Conservation (phyloP, 202 grass and related monocot genomes). For the Hordeum pubiflorum region DNA sequence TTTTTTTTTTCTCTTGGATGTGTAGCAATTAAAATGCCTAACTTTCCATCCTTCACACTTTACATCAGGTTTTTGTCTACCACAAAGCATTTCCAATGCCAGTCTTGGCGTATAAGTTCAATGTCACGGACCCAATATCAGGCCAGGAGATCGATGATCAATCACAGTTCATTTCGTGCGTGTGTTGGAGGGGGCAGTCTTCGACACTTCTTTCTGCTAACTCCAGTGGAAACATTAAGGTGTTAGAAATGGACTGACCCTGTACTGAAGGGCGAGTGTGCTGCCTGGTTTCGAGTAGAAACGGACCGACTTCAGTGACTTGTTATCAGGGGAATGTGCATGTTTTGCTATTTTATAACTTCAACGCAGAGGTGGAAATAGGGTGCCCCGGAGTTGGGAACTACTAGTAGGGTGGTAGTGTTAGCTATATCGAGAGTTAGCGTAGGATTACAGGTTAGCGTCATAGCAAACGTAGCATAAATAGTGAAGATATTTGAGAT, state of each 20-base stretch:
- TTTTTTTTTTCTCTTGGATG: background rate
- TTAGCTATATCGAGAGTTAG: slow-evolving; percentile 34
- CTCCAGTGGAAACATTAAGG: slow-evolving; percentile 84
- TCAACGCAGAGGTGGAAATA: background rate
- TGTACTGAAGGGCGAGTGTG: background rate
- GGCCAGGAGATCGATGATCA: slow-evolving; percentile 78
- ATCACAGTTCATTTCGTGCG: slow-evolving; percentile 85
- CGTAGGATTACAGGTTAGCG: slow-evolving; percentile 36
- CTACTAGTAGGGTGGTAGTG: slow-evolving; percentile 21
- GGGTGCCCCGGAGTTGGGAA: background rate
- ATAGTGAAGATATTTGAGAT: slow-evolving; percentile 44
- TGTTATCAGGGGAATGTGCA: background rate
- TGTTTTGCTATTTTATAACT: background rate
- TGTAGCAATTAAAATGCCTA: background rate
- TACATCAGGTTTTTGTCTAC: slow-evolving; percentile 84
- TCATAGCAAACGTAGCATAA: slow-evolving; percentile 42
- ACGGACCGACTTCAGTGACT: slow-evolving; percentile 53
- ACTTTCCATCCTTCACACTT: slow-evolving; percentile 3
- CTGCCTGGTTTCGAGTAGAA: slow-evolving; percentile 25
- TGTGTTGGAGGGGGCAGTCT: slow-evolving; percentile 84
- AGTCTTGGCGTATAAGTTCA: slow-evolving; percentile 83
- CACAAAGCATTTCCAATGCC: slow-evolving; percentile 95
- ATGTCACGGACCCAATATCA: slow-evolving; percentile 65
- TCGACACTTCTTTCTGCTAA: slow-evolving; percentile 78
- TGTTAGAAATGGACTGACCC: slow-evolving; percentile 87